Evolutionary conservation across 2,329 filamentous ascomycete genomes (phyloP).

Genomic region (Leptographium flavum): DNA sequence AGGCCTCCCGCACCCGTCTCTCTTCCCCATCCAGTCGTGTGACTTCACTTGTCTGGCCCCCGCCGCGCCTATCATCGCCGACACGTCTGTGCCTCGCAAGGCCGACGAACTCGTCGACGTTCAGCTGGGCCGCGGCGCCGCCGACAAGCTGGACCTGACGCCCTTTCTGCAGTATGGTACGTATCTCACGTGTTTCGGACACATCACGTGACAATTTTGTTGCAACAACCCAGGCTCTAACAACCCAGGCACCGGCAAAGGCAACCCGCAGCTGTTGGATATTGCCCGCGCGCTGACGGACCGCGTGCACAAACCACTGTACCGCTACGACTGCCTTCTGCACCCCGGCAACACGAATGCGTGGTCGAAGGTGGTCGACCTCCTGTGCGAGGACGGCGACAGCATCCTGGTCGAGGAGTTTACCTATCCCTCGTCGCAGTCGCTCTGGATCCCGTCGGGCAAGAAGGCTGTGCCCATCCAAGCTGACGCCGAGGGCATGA

Average conservation of each 20-base stretch:
- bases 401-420: conserved; percentile 17
- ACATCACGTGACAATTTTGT: too few relatives aligned
- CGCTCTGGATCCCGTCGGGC: conserved; percentile 17
- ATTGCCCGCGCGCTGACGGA: conserved; percentile 2
- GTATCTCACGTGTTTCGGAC: too few relatives aligned
- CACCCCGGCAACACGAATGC: conserved; percentile 19
- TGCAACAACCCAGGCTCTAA: too few relatives aligned
- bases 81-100: background rate
- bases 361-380: conserved; percentile 17
- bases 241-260: conserved; percentile 4
- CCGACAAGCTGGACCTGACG: background rate
- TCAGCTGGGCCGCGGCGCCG: background rate
- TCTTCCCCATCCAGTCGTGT: conserved; percentile 13
- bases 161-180: conserved; percentile 8
- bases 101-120: background rate
- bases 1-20: conserved; percentile 17
- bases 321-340: conserved; percentile 14
- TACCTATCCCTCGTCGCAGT: conserved; percentile 19
- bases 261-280: conserved; percentile 1
- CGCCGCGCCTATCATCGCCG: background rate
- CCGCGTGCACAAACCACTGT: conserved; percentile 3
- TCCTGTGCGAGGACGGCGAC: conserved; percentile 17
- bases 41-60: conserved; percentile 1
- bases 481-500: conserved; percentile 16
- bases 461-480: conserved; percentile 13